Percentiles rank a stretch among this genome's conserved stretches.
Evolutionary conservation across 1,284 basidiomycete genomes (phyloP).

Genomic region (Trichosporon ovoides): DNA sequence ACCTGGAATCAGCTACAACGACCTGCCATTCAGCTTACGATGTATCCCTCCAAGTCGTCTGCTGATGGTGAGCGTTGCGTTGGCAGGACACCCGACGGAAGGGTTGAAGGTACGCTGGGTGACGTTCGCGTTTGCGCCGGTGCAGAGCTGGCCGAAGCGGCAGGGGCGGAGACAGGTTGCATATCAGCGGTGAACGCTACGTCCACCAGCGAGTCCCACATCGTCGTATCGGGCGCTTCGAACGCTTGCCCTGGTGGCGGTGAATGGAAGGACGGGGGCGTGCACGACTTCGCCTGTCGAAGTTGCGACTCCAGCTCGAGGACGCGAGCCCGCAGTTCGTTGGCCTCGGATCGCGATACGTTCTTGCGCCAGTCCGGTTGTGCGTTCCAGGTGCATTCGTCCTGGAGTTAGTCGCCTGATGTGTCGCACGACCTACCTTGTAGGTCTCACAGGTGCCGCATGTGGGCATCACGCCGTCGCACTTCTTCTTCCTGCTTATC

Average conservation of each 20-base stretch:
- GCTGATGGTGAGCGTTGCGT: neutral
- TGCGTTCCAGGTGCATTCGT: slow-evolving; percentile 31
- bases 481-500: slow-evolving; percentile 33
- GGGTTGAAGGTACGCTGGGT: neutral
- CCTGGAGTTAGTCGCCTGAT: slow-evolving; percentile 13
- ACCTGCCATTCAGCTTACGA: neutral
- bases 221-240: neutral
- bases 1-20: slow-evolving; percentile 11
- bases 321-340: slow-evolving; percentile 26
- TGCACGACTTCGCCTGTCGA: neutral
- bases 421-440: slow-evolving; percentile 23
- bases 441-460: slow-evolving; percentile 38
- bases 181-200: neutral
- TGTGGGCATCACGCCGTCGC: slow-evolving; percentile 34
- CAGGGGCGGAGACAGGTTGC: neutral
- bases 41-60: slow-evolving; percentile 8
- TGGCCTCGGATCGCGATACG: slow-evolving; percentile 27
- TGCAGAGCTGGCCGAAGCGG: too few relatives aligned
- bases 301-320: slow-evolving; percentile 23
- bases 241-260: neutral
- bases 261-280: neutral
- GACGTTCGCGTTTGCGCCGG: neutral
- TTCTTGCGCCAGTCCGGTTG: slow-evolving; percentile 31
- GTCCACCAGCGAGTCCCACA: neutral
- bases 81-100: neutral